Base-by-base conservation (phyloP, 306 rosid species). In the Acacia crassicarpa region DNA sequence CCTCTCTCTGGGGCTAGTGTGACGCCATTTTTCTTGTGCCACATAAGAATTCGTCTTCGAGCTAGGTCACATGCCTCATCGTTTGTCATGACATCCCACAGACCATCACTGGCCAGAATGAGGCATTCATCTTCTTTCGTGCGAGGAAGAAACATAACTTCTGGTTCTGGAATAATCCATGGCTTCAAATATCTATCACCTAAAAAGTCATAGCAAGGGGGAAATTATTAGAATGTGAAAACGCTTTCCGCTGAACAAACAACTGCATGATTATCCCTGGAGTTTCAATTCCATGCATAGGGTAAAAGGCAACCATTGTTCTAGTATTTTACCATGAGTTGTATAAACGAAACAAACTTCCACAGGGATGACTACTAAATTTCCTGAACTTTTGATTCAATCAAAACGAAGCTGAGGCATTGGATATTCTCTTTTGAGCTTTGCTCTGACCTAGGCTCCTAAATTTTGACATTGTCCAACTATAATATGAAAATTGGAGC, bases 131-230 rank as follows among this genome's bases (percentile, higher is more conserved):
- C 98, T 0, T 92, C 97, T 80, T 89, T 92, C 0, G 97, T 77
- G 32, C 98, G 92, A 27, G 98, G 92, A 86, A 94, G 66, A 74
- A 94, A 90, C 67, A 43, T 89, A 72, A 94, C 94, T 87, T 94
- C 98, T 30, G 97, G 98, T 46, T 94, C 98, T 2, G 97, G 98
- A 84, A 94, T 91, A 82, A 92, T 94, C 97, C 93, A 94, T 0
- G 98, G 98, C 81, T 94, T 91, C 83, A 91, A 84, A 89, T 89
- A 91, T 82, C 95, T 88, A 76, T 91, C 95, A 35, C 95, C 95
- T 94, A 91, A 78, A 90, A 91, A 81, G 61, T 77, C 74, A 43
- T 59, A 72, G 59, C 68, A 71, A 62, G 30, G 45, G 38, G 45
- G 38, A 46, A 22, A 72, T 77, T 43, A 72, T 77, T 43, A 53